Evolutionary conservation across 805 yeast genomes (phyloP).

Genomic region (Teunomyces lycoperdinae): DNA sequence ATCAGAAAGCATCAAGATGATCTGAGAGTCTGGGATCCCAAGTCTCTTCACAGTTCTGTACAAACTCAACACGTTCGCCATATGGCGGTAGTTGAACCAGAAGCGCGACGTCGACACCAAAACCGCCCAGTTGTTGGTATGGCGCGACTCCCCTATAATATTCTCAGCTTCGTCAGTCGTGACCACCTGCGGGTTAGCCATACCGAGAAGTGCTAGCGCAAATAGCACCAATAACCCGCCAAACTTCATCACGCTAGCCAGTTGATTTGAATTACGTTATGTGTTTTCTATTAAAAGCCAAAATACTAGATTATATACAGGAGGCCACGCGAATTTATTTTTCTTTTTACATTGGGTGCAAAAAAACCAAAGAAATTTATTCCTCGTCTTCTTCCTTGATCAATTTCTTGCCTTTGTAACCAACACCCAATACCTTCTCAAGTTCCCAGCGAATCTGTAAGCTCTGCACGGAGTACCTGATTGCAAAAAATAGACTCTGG

Average conservation of each 20-base stretch:
- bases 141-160: constrained; percentile 37
- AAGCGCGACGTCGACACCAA: constrained; percentile 92
- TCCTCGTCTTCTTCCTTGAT: no score
- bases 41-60: constrained; percentile 93
- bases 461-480: constrained; percentile 21
- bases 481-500: constrained; percentile 27
- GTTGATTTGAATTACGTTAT: neutral
- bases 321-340: neutral
- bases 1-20: constrained; percentile 92
- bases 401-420: no score
- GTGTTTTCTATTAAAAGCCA: neutral
- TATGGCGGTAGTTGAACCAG: constrained; percentile 98
- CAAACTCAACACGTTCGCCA: constrained; percentile 93
- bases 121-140: constrained; percentile 79
- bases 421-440: constrained; percentile 11
- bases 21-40: constrained; percentile 97
- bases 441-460: constrained; percentile 32
- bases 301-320: neutral
- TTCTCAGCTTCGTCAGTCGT: constrained; percentile 20
- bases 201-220: neutral
- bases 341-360: neutral
- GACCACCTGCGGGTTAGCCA: constrained; percentile 10
- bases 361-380: no score
- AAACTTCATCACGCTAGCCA: neutral
- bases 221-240: constrained; percentile 5